Evolutionary conservation across 345 rosid species (phyloP), one percentile per base, ranked within the genome.

Genomic region (Pistacia integerrima): DNA sequence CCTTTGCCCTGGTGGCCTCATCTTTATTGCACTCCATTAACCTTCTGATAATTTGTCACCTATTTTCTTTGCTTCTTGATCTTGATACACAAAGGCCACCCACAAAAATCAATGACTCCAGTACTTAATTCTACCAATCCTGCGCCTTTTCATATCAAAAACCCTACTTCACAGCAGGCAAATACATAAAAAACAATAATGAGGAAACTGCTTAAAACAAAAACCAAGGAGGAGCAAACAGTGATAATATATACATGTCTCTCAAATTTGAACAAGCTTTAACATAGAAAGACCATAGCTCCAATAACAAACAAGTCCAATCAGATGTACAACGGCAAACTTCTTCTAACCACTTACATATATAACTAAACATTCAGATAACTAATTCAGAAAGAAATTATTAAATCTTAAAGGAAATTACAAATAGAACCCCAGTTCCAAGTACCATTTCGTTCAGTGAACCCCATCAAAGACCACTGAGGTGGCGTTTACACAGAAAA

Each of bases 11-110:
- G 49, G 52, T 74, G 11, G 93, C 92, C 78, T 90, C 94, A 62
- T 89, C 93, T 80, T 83, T 86, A 78, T 90, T 89, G 82, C 92
- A 89, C 74, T 90, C 94, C 93, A 91, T 91, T 48, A 46, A 54
- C 60, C 64, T 44, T 51, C 18, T 67, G 8, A 49, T 11, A 49
- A 38, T 69, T 69, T 41, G 30, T 68, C 41, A 68, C n/a, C n/a
- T 56, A 4, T 11, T 56, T 10, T 35, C 10, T 41, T 36, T 36
- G 33, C 18, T 18, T 71, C 38, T 12, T n/a, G 30, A 30, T 71
- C 38, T 12, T n/a, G 30, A 30, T 36, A 44, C 61, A 46, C 44
- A 54, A 46, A 64, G 61, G 72, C 64, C 74, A 55, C 71, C 36
- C 6, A 55, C 0, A 33, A 67, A 75, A 18, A n/a, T 56, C 74